phyloP scores from a whole-genome alignment of 805 yeast species.

The Ogataea methanolica region DNA sequence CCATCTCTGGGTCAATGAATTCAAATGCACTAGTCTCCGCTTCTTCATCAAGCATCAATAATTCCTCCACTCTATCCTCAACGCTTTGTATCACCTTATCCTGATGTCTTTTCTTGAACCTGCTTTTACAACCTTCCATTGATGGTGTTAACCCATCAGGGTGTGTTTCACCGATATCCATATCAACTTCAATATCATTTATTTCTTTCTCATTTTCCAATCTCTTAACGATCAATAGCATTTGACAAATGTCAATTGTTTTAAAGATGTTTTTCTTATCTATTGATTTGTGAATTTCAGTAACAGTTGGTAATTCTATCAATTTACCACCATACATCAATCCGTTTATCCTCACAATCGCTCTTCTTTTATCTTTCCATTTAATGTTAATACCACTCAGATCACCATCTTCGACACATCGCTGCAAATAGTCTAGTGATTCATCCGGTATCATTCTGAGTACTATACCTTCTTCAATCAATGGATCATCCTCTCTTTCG shows the following conservation, averaged over 20 bases:
- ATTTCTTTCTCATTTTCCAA: slow-evolving; percentile 42
- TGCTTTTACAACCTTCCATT: slow-evolving; percentile 61
- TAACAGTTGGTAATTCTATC: slow-evolving; percentile 83
- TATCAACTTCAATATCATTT: slow-evolving; percentile 36
- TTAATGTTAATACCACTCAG: slow-evolving; percentile 65
- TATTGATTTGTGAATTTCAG: slow-evolving; percentile 83
- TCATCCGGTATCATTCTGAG: slow-evolving; percentile 67
- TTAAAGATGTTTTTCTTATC: slow-evolving; percentile 88
- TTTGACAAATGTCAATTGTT: slow-evolving; percentile 80
- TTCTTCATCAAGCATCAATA: slow-evolving; percentile 70
- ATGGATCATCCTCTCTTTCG: slow-evolving; percentile 91
- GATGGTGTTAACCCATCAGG: slow-evolving; percentile 88
- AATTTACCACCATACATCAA: slow-evolving; percentile 75
- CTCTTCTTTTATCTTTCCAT: slow-evolving; percentile 80
- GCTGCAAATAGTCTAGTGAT: slow-evolving; percentile 67
- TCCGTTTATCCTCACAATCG: slow-evolving; percentile 68
- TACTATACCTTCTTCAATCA: slow-evolving; percentile 81
- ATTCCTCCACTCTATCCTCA: slow-evolving; percentile 73
- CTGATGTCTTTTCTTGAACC: slow-evolving; percentile 68
- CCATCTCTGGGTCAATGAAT: slow-evolving; percentile 52
- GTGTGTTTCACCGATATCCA: slow-evolving; percentile 39
- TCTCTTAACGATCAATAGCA: slow-evolving; percentile 66
- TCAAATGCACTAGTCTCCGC: slow-evolving; percentile 81
- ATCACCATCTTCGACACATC: slow-evolving; percentile 74
- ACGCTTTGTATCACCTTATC: slow-evolving; percentile 70